Evolutionary conservation across 1,284 basidiomycete genomes (phyloP).

Genomic region (Leccinum subspadiceum): DNA sequence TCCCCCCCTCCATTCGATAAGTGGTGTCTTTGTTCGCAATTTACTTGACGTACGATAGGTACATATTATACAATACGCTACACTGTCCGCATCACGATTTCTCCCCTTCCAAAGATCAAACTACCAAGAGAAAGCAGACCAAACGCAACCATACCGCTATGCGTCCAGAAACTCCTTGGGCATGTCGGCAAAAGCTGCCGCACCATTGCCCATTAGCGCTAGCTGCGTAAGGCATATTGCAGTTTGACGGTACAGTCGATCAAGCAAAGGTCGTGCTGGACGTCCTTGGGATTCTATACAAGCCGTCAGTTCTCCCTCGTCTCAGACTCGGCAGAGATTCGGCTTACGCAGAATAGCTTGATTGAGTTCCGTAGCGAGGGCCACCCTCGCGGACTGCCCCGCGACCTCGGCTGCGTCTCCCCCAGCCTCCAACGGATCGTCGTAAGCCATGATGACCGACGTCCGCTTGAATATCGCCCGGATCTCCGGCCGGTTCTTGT

Average conservation of each 20-base stretch:
- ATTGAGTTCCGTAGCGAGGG: slow-evolving; percentile 75
- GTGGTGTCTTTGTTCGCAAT: slow-evolving; percentile 15
- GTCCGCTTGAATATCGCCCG: slow-evolving; percentile 65
- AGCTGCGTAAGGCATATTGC: slow-evolving; percentile 64
- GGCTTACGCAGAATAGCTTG: slow-evolving; percentile 74
- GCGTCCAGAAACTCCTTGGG: slow-evolving; percentile 62
- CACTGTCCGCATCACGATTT: slow-evolving; percentile 7
- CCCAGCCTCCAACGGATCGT: slow-evolving; percentile 64
- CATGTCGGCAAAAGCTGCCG: slow-evolving; percentile 79
- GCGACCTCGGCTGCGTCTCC: slow-evolving; percentile 64
- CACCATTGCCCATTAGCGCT: slow-evolving; percentile 65
- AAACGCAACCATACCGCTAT: slow-evolving; percentile 5
- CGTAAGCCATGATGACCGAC: slow-evolving; percentile 75
- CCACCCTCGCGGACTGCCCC: slow-evolving; percentile 60
- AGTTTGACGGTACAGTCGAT: slow-evolving; percentile 73
- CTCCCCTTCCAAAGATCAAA: not conserved
- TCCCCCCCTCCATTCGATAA: slow-evolving; percentile 6
- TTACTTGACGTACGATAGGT: slow-evolving; percentile 11
- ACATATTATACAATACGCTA: slow-evolving; percentile 21
- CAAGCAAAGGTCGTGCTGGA: slow-evolving; percentile 67
- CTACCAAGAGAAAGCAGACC: not conserved
- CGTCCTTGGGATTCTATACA: slow-evolving; percentile 70
- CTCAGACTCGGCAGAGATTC: slow-evolving; percentile 2
- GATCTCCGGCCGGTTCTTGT: slow-evolving; percentile 66
- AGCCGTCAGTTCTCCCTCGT: slow-evolving; percentile 7